Evolutionary conservation across 2,329 filamentous ascomycete genomes (phyloP).

Genomic region (Ophiostoma australiae): DNA sequence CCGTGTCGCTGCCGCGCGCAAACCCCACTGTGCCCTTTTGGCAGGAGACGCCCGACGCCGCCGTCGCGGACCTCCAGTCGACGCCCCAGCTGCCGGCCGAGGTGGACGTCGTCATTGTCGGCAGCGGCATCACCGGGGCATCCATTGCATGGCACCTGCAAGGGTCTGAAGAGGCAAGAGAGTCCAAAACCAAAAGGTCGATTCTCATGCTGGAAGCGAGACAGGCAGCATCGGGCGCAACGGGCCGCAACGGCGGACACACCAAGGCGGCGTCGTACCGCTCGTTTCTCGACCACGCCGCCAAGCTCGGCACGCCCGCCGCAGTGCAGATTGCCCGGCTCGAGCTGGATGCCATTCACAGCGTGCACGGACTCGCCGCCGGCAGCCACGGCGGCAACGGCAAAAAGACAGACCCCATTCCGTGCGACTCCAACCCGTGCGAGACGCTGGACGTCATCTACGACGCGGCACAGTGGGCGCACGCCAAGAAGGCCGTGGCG

Average conservation of each 20-base stretch:
- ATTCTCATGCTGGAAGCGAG: slow-evolving; percentile 62
- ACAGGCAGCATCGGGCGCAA: slow-evolving; percentile 62
- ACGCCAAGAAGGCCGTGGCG: slow-evolving; percentile 38
- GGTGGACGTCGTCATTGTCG: slow-evolving; percentile 58
- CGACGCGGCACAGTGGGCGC: slow-evolving; percentile 41
- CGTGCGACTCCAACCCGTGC: slow-evolving; percentile 47
- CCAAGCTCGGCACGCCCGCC: slow-evolving; percentile 42
- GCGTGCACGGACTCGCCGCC: slow-evolving; percentile 51
- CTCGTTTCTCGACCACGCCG: slow-evolving; percentile 45
- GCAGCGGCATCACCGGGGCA: slow-evolving; percentile 61
- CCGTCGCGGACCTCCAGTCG: slow-evolving; percentile 46
- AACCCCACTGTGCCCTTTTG: slow-evolving; percentile 57
- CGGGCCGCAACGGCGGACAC: slow-evolving; percentile 52
- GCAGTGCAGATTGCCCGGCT: slow-evolving; percentile 49
- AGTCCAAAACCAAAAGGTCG: no score
- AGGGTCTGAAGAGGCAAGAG: neutral
- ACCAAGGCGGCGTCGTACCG: slow-evolving; percentile 44
- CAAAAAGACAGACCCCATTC: slow-evolving; percentile 34
- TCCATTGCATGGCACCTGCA: slow-evolving; percentile 53
- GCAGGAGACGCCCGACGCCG: slow-evolving; percentile 50
- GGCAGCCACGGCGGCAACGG: slow-evolving; percentile 27
- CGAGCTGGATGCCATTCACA: slow-evolving; percentile 49
- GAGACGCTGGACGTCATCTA: slow-evolving; percentile 57
- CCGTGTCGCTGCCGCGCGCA: slow-evolving; percentile 44
- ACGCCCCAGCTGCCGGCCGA: slow-evolving; percentile 47